These are phyloP conservation scores for Akanthomyces muscarius DNA, from an alignment of 2,329 filamentous ascomycete species.

Conservation along the genomic window DNA sequence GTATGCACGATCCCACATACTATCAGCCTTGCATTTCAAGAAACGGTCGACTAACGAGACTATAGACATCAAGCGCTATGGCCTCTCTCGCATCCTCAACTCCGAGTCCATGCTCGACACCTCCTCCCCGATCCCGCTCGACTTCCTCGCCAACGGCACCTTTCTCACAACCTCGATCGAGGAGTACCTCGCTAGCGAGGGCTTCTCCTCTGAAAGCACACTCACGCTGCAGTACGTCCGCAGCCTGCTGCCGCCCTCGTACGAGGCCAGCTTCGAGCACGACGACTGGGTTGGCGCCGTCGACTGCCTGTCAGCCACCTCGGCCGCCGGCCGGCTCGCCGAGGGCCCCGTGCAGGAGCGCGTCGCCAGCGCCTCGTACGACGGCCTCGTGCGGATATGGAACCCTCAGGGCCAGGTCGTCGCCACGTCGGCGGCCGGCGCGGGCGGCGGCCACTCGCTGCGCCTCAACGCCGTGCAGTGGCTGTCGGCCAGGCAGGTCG, in stretches of 20 bases:
- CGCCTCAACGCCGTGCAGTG: conserved; percentile 82
- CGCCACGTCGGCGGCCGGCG: conserved; percentile 65
- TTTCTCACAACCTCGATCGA: conserved; percentile 87
- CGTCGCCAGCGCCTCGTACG: conserved; percentile 89
- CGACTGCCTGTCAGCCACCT: conserved; percentile 70
- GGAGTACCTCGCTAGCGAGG: conserved; percentile 81
- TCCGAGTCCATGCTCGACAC: conserved; percentile 68
- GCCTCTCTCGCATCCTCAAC: conserved; percentile 66
- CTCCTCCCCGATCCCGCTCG: conserved; percentile 68
- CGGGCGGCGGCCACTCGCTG: conserved; percentile 68
- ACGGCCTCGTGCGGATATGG: conserved; percentile 86
- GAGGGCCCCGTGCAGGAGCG: conserved; percentile 38
- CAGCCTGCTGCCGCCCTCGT: conserved; percentile 81
- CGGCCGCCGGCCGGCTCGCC: conserved; percentile 52
- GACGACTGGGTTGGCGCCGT: conserved; percentile 94
- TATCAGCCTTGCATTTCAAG: background rate
- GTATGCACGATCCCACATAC: conserved; percentile 30
- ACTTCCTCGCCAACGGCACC: conserved; percentile 92
- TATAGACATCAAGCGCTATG: conserved; percentile 64
- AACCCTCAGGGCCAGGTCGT: conserved; percentile 82
- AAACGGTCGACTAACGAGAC: conserved; percentile 8
- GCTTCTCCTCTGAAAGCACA: conserved; percentile 83
- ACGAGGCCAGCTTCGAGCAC: conserved; percentile 90
- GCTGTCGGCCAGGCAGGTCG: conserved; percentile 72
- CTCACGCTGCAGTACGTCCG: conserved; percentile 90